phyloP scores from a whole-genome alignment of 768 basidiomycete species.

The Cystobasidium tubakii region DNA sequence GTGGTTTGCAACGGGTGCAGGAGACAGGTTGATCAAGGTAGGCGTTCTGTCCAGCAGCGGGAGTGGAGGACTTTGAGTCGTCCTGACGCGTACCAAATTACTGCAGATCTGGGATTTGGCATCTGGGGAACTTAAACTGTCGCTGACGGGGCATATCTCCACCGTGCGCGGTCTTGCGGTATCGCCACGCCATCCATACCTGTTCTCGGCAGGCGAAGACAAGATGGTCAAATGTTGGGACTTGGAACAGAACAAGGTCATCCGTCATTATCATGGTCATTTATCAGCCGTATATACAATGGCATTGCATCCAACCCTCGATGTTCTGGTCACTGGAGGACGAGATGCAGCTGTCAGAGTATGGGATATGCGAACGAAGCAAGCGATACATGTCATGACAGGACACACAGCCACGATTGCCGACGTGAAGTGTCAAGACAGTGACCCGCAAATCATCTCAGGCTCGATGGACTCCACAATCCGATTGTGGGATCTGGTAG shows the following conservation, averaged over 20 bases:
- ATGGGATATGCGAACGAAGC: constrained; percentile 99
- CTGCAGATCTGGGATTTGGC: constrained; percentile 88
- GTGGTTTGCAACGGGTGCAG: constrained; percentile 98
- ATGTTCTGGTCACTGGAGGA: constrained; percentile 88
- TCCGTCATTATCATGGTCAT: constrained; percentile 96
- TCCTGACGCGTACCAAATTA: too few species aligned
- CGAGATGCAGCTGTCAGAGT: constrained; percentile 91
- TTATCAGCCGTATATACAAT: constrained; percentile 94
- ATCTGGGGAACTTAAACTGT: constrained; percentile 92
- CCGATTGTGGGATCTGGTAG: constrained; percentile 91
- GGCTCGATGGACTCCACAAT: constrained; percentile 98
- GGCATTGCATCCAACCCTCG: constrained; percentile 85
- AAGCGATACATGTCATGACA: constrained; percentile 83
- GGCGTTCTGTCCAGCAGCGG: not conserved
- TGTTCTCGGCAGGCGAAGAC: constrained; percentile 96
- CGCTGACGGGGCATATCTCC: constrained; percentile 92
- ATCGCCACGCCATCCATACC: constrained; percentile 84
- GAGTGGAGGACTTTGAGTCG: not conserved
- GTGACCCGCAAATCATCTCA: constrained; percentile 95
- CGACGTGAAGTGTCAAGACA: constrained; percentile 91
- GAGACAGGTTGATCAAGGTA: constrained; percentile 87
- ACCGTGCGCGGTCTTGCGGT: constrained; percentile 93
- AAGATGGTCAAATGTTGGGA: constrained; percentile 99
- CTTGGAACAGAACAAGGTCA: constrained; percentile 96
- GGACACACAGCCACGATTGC: constrained; percentile 95